Evolutionary conservation across 1,284 basidiomycete species (phyloP).

Genomic region (Tremellales sp.): DNA sequence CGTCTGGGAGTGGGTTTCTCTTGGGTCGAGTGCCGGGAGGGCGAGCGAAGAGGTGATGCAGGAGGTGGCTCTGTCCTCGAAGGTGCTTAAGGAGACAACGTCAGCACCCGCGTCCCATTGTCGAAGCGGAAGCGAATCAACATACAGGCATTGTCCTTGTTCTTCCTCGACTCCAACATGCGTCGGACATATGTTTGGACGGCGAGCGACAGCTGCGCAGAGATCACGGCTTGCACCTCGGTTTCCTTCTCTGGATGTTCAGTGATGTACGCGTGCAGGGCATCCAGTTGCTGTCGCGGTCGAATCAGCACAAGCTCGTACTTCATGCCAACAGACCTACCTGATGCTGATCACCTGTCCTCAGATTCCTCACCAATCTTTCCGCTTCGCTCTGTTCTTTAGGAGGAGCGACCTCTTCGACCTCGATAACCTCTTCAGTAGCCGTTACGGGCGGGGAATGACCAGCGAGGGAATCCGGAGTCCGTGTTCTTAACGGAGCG

Average conservation of each 20-base stretch:
- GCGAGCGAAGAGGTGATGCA: conserved; percentile 15
- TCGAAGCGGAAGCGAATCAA: conserved; percentile 1
- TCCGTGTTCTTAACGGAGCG: neutral
- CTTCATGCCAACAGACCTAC: conserved; percentile 47
- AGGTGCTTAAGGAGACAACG: conserved; percentile 11
- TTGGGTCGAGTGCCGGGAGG: conserved; percentile 14
- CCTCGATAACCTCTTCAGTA: neutral
- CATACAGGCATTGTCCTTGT: conserved; percentile 32
- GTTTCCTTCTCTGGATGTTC: conserved; percentile 81
- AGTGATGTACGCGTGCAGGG: conserved; percentile 90
- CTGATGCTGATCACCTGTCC: conserved; percentile 21
- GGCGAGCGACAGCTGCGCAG: conserved; percentile 28
- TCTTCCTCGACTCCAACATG: conserved; percentile 33
- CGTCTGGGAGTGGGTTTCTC: conserved; percentile 4
- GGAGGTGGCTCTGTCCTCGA: conserved; percentile 16
- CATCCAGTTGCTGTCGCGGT: conserved; percentile 83
- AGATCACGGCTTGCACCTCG: conserved; percentile 63
- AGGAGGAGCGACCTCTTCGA: conserved; percentile 2
- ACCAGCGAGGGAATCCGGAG: neutral
- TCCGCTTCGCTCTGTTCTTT: conserved; percentile 22
- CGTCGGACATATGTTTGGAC: conserved; percentile 41
- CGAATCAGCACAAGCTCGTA: conserved; percentile 50
- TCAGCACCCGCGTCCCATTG: neutral
- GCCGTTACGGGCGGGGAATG: neutral
- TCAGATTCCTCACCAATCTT: conserved; percentile 20